Conservation (phyloP, 306 rosid genomes). For the Coriaria nepalensis region DNA sequence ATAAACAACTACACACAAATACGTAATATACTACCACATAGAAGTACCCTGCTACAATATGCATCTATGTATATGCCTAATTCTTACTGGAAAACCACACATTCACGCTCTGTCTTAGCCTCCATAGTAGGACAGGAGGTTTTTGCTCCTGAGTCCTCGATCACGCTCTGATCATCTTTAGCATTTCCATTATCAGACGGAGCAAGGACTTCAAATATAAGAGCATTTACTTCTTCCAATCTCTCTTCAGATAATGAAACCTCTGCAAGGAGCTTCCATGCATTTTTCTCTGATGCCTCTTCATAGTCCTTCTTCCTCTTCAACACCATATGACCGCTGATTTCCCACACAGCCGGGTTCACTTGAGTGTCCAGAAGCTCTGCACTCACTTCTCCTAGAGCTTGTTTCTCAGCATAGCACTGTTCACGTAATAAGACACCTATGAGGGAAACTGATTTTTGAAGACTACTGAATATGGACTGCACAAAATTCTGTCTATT, state of each 20-base stretch:
- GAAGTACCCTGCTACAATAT: too few species aligned
- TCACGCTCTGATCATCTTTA: neutral
- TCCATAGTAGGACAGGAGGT: slow-evolving; percentile 22
- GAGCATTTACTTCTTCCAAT: slow-evolving; percentile 67
- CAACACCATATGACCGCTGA: slow-evolving; percentile 91
- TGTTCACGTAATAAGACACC: slow-evolving; percentile 14
- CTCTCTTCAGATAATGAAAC: slow-evolving; percentile 85
- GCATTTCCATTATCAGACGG: slow-evolving; percentile 12
- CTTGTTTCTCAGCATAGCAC: slow-evolving; percentile 98
- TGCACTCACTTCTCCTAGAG: slow-evolving; percentile 80
- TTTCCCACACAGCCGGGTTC: slow-evolving; percentile 98
- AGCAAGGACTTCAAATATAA: slow-evolving; percentile 56
- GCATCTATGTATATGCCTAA: neutral
- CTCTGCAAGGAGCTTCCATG: slow-evolving; percentile 89
- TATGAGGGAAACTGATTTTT: neutral
- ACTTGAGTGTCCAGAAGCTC: slow-evolving; percentile 95
- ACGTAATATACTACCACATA: too few species aligned
- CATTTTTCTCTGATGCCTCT: slow-evolving; percentile 84
- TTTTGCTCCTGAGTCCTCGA: slow-evolving; percentile 10
- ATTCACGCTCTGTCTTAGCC: slow-evolving; percentile 44
- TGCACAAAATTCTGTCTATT: neutral
- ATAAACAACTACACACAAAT: too few species aligned
- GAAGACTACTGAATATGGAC: too few species aligned
- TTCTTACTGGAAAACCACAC: slow-evolving; percentile 52
- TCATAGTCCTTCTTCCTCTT: slow-evolving; percentile 87